A percentile compares a stretch with the other conserved stretches of the same genome.
These are phyloP conservation scores for Coix lacrymajobi DNA, from an alignment of 176 grass and related monocot genomes.

Conservation along the genomic window DNA sequence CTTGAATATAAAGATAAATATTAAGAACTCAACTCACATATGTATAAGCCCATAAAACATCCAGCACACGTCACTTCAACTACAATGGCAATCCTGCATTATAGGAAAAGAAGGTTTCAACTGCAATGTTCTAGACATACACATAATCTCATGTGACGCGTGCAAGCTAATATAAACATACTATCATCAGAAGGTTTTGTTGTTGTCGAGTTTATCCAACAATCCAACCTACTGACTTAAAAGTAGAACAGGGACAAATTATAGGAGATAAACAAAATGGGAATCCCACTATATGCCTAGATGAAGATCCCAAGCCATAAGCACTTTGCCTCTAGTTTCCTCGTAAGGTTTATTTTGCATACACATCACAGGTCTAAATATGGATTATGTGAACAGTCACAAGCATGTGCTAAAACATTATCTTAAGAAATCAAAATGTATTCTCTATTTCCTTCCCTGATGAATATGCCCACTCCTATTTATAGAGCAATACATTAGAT, in stretches of 20 bases:
- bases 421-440: slow-evolving; percentile 3
- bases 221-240: slow-evolving; percentile 2
- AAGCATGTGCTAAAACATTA: neutral
- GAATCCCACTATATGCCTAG: neutral
- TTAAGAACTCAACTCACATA: slow-evolving; percentile 54
- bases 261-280: neutral
- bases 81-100: slow-evolving; percentile 65
- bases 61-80: slow-evolving; percentile 72
- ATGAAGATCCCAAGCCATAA: neutral
- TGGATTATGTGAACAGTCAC: neutral
- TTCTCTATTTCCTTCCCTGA: neutral
- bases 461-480: neutral
- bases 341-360: neutral
- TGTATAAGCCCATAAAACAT: slow-evolving; percentile 94
- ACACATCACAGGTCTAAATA: neutral
- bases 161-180: neutral
- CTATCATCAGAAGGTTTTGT: neutral
- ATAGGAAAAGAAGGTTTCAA: slow-evolving; percentile 14
- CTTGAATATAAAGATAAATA: neutral
- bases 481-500: neutral
- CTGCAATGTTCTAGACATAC: neutral
- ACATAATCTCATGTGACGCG: neutral
- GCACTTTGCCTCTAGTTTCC: neutral
- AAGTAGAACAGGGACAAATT: neutral
- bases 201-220: slow-evolving; percentile 10